Evolutionary conservation across 202 grass and related monocot genomes (phyloP).

Genomic region (Sporobolus alterniflorus): DNA sequence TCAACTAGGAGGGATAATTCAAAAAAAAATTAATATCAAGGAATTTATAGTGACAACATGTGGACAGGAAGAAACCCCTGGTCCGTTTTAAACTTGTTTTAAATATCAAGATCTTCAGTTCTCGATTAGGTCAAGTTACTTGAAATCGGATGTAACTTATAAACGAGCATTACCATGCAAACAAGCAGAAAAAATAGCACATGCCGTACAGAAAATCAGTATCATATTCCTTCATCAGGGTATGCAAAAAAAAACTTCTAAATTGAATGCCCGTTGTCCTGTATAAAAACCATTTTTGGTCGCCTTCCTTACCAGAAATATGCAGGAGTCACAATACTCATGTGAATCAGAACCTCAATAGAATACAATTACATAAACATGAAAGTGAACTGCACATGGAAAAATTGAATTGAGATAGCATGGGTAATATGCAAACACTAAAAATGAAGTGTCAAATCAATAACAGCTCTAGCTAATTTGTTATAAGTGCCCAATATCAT

Average conservation of each 20-base stretch:
- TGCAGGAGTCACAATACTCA: neutral
- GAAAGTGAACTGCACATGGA: neutral
- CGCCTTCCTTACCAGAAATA: slow-evolving; percentile 8
- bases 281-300: neutral
- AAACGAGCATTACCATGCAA: neutral
- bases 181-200: neutral
- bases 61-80: slow-evolving; percentile 1
- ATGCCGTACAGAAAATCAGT: slow-evolving; percentile 2
- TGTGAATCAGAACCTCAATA: neutral
- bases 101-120: neutral
- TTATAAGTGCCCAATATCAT: neutral
- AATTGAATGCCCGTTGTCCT: neutral
- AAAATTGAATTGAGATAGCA: neutral
- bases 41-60: neutral
- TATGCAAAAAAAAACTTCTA: neutral
- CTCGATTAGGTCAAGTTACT: neutral
- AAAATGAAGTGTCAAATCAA: neutral
- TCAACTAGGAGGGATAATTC: slow-evolving; percentile 58
- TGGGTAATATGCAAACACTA: neutral
- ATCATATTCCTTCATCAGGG: neutral
- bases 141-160: slow-evolving; percentile 12
- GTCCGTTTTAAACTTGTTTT: neutral
- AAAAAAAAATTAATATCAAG: slow-evolving; percentile 5
- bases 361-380: neutral
- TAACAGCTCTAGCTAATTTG: neutral